These are phyloP conservation scores for Malania oleifera DNA, from an alignment of 164 flowering plant genomes.

Conservation along the genomic window DNA sequence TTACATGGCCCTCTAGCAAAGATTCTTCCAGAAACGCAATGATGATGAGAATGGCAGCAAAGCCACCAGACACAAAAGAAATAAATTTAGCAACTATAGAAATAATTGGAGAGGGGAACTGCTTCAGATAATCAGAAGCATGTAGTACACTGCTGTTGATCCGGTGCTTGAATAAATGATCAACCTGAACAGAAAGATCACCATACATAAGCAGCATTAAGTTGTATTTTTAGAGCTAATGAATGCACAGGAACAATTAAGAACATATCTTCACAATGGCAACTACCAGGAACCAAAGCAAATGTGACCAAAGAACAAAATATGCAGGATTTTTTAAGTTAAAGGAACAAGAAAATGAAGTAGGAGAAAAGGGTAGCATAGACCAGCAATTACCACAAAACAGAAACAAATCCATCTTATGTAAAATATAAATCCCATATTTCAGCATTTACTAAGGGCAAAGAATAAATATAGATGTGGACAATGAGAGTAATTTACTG, in stretches of 20 bases:
- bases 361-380: background rate
- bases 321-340: too few relatives aligned
- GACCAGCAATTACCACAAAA: background rate
- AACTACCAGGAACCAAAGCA: too few relatives aligned
- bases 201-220: background rate
- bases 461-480: too few relatives aligned
- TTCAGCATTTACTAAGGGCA: too few relatives aligned
- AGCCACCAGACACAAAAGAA: constrained; percentile 92
- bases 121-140: constrained; percentile 86
- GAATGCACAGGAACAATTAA: too few relatives aligned
- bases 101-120: constrained; percentile 89
- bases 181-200: constrained; percentile 55
- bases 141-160: constrained; percentile 72
- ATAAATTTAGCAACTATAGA: constrained; percentile 82
- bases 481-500: too few relatives aligned
- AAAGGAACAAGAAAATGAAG: too few relatives aligned
- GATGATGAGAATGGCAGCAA: constrained; percentile 90
- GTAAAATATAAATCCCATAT: too few relatives aligned
- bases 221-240: too few relatives aligned
- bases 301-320: too few relatives aligned
- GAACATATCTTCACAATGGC: too few relatives aligned
- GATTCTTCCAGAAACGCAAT: constrained; percentile 97
- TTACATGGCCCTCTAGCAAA: constrained; percentile 98
- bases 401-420: background rate
- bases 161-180: constrained; percentile 91